Evolutionary conservation across 352 stramenopile species (phyloP), one percentile per base, ranked within the genome.

Genomic region (Phytophthora pinifolia): DNA sequence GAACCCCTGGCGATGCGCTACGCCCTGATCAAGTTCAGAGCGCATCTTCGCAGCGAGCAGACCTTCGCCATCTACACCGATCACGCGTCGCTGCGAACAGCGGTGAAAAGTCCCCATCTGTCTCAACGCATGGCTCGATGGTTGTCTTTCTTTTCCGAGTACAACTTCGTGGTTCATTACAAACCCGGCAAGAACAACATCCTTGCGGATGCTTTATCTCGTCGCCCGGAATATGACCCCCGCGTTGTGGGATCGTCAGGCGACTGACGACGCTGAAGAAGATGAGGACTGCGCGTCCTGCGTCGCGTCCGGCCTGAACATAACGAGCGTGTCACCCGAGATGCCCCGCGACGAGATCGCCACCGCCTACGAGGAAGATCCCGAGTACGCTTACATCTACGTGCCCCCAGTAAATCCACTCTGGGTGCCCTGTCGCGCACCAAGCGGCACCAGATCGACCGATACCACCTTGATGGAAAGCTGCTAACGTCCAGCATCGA

Each of bases 121-220:
- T 27, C 22, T 36, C 45, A 73, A 32, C 27, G 59, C 0, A 70
- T 71, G 60, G 53, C 44, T n/a, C 41, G 59, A 3, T 74, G 59
- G 53, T 22, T 73, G 8, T 44, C 56, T 2, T 62, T 72, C 25
- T 55, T 55, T 27, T 34, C 22, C 6, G 35, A 55, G 13, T 55
- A 55, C 27, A 37, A 46, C 36, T 70, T 76, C 17, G 27, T 36
- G 0, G 52, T 65, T 0, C 4, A 59, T 1, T 68, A 73, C 50
- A 57, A 58, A 1, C 25, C 22, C 0, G 47, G 36, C 20, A 39
- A 29, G 22, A 32, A 20, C 5, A 73, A 68, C 15, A 47, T 70
- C 9, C 18, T 73, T 2, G 54, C 67, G 13, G 59, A 69, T 39
- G 59, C 59, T 0, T 14, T 78, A 1, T 70, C 65, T 4, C 46